Percentiles rank a stretch among this genome's conserved stretches.
phyloP scores from a whole-genome alignment of 2,329 filamentous ascomycete genomes.

The Fusarium annulatum region DNA sequence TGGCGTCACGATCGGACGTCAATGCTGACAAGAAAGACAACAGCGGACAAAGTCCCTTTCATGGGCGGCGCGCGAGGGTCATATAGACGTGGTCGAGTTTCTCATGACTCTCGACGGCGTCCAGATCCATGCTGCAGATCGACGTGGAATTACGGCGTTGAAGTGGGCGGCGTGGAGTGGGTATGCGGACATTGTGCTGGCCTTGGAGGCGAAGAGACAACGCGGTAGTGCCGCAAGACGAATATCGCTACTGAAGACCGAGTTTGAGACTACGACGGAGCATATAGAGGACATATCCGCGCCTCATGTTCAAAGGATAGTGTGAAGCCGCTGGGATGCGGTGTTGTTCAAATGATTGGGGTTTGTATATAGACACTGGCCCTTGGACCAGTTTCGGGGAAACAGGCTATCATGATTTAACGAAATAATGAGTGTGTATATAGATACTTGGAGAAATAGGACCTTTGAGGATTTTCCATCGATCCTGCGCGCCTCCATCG shows the following conservation, averaged over 20 bases:
- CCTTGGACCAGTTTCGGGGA: fast-evolving
- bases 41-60: neutral
- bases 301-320: neutral
- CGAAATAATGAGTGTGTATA: neutral
- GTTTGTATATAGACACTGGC: neutral
- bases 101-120: neutral
- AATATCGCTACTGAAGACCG: neutral
- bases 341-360: neutral
- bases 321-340: neutral
- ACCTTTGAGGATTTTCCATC: neutral
- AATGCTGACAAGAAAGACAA: neutral
- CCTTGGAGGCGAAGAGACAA: neutral
- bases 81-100: neutral
- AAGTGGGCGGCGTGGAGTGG: neutral
- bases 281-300: neutral
- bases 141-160: neutral
- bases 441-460: neutral
- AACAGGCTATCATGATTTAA: neutral
- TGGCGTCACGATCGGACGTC: neutral
- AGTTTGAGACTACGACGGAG: neutral
- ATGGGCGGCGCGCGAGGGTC: neutral
- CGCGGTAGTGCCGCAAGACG: neutral
- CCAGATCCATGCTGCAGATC: neutral
- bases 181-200: neutral
- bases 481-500: neutral